Base-by-base conservation (phyloP, 306 rosid species). In the Inga oerstediana region DNA sequence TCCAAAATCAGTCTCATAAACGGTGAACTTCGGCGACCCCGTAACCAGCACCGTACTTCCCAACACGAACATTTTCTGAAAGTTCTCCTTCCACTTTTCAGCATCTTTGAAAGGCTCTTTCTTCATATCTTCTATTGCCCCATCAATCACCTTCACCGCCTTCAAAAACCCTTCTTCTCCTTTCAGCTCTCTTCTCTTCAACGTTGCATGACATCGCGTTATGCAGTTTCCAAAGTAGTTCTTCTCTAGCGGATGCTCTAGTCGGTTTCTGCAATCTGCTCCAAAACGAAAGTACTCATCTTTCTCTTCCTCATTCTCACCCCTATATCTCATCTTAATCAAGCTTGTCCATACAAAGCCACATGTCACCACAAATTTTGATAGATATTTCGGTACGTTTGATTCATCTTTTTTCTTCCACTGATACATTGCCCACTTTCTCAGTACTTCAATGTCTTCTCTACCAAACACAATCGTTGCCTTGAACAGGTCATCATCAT, bases 161-260 rank as follows among this genome's bases (percentile, higher is more conserved):
- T 72, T 72, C 61, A 78, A 54, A 81, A 87, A 84, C 46, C 86
- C 88, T 12, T 27, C 70, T 61, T 78, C 82, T 10, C 80, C 90
- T 32, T 68, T 78, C 0, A 87, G 34, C 11, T 81, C 87, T 64
- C 59, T 81, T 27, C 87, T 87, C 62, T 81, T 78, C 0, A 84
- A 35, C 8, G 41, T n/a, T 35, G 87, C 84, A n/a, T 82, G 44
- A 52, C 86, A 81, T 10, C 46, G 15, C 10, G 84, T 76, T 64
- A 87, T 4, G 80, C 90, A 87, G 46, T 87, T 87, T 12, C 88
- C 88, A 32, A 87, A 87, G 77, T 87, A 87, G 1, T 82, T 83
- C 19, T 27, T 41, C 9, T 80, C 83, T 14, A 87, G 9, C 2
- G 77, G 39, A 62, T 72, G 58, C 49, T 69, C 88, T 37, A 87